Evolutionary conservation across 163 green algal species (phyloP).

Genomic region (Scenedesmus sp.): DNA sequence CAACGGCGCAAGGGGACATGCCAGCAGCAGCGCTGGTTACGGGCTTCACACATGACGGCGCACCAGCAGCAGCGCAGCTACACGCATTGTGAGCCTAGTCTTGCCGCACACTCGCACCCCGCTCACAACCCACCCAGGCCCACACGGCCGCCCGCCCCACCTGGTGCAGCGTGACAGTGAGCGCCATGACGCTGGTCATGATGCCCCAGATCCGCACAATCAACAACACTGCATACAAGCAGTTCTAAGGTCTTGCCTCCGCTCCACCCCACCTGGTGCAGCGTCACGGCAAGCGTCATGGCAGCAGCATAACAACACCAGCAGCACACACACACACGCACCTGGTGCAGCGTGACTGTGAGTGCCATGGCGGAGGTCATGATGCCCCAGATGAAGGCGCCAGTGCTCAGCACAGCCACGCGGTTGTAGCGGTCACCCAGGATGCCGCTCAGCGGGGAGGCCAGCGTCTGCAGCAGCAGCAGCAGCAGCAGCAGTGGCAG

Average conservation of each 20-base stretch:
- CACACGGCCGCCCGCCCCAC: background rate
- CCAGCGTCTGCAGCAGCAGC: conserved; percentile 59
- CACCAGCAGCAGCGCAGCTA: no score
- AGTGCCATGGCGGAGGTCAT: conserved; percentile 80
- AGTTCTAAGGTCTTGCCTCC: background rate
- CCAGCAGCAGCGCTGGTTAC: no score
- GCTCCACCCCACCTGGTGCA: background rate
- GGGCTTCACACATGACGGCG: no score
- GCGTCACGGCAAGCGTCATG: background rate
- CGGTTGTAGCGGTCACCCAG: conserved; percentile 77
- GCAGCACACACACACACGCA: background rate
- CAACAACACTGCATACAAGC: background rate
- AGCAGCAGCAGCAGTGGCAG: background rate
- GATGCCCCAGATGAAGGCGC: conserved; percentile 83
- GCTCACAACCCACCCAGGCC: no score
- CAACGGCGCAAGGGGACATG: background rate
- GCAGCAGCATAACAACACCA: background rate
- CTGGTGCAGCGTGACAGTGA: conserved; percentile 62
- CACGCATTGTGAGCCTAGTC: no score
- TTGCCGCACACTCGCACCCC: no score
- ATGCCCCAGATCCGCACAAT: conserved; percentile 73
- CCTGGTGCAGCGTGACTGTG: conserved; percentile 60
- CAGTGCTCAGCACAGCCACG: conserved; percentile 70
- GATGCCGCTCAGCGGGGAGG: conserved; percentile 71
- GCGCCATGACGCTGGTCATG: conserved; percentile 78